These are phyloP conservation scores for Fusarium tjaetaba DNA, from an alignment of 2,329 filamentous ascomycete species.

Conservation along the genomic window DNA sequence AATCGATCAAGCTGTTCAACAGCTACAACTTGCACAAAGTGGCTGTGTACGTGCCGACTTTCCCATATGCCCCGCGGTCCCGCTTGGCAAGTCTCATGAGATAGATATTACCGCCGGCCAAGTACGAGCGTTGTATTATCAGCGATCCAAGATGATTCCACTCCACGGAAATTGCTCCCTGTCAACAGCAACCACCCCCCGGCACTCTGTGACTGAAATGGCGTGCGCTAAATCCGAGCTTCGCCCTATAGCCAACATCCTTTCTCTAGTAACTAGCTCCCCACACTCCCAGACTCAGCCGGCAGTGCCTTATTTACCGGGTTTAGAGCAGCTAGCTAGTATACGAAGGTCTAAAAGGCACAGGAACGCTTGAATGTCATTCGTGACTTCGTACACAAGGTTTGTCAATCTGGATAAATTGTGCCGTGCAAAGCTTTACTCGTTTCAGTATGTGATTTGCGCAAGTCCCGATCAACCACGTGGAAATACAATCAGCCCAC, in stretches of 20 bases:
- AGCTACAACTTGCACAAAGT: conserved; percentile 21
- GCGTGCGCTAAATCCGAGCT: neutral
- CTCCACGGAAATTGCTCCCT: conserved; percentile 9
- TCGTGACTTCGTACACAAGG: conserved; percentile 13
- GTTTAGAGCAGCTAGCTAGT: conserved; percentile 10
- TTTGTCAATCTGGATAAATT: neutral
- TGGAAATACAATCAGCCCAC: conserved; percentile 13
- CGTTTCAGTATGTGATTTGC: conserved; percentile 11
- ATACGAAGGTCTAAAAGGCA: neutral
- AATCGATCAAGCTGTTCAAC: conserved; percentile 24
- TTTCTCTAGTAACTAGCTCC: neutral
- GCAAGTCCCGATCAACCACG: conserved; percentile 25
- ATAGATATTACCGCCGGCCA: conserved; percentile 21
- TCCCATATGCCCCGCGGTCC: conserved; percentile 33
- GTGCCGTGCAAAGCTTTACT: conserved; percentile 12
- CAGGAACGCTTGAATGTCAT: conserved; percentile 7
- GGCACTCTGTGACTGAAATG: neutral
- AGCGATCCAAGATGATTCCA: conserved; percentile 3
- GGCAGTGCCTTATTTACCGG: conserved; percentile 4
- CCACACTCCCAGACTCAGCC: neutral
- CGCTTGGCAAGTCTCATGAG: conserved; percentile 37
- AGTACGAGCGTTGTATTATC: conserved; percentile 16
- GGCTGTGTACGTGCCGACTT: conserved; percentile 38
- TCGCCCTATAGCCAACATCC: neutral
- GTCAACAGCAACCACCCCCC: neutral